Conservation (phyloP, 352 stramenopile species). For the Poterioochromonas sp. region DNA sequence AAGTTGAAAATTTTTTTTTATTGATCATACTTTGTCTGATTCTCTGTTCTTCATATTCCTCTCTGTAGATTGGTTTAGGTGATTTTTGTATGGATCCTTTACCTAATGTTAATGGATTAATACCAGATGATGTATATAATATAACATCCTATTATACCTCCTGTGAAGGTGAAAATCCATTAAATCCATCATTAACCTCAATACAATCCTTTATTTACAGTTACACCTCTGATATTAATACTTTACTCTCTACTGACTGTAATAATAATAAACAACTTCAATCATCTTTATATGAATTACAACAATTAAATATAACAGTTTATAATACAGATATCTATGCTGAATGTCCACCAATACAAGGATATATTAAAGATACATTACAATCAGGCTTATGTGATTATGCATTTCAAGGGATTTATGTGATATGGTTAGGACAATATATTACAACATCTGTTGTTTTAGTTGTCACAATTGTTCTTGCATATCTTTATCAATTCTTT, state of each 20-base stretch:
- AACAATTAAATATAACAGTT: background rate
- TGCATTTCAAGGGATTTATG: background rate
- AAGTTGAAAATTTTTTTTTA: background rate
- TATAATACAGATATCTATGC: background rate
- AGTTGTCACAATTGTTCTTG: background rate
- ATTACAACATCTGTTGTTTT: background rate
- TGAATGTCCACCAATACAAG: background rate
- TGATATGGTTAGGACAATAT: background rate
- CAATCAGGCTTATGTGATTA: background rate
- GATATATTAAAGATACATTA: background rate
- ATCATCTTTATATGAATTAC: background rate
- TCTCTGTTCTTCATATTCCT: background rate
- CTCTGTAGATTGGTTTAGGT: background rate
- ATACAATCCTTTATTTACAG: background rate
- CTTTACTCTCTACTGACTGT: background rate
- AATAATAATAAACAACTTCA: background rate
- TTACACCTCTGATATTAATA: background rate
- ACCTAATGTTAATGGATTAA: background rate
- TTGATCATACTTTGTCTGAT: background rate
- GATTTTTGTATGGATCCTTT: background rate
- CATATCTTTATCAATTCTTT: background rate
- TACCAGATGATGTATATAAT: background rate
- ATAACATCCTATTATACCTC: background rate
- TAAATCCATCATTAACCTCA: background rate
- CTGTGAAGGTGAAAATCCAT: background rate